These are phyloP conservation scores for Datisca glomerata DNA, from an alignment of 306 rosid species.

Conservation along the genomic window DNA sequence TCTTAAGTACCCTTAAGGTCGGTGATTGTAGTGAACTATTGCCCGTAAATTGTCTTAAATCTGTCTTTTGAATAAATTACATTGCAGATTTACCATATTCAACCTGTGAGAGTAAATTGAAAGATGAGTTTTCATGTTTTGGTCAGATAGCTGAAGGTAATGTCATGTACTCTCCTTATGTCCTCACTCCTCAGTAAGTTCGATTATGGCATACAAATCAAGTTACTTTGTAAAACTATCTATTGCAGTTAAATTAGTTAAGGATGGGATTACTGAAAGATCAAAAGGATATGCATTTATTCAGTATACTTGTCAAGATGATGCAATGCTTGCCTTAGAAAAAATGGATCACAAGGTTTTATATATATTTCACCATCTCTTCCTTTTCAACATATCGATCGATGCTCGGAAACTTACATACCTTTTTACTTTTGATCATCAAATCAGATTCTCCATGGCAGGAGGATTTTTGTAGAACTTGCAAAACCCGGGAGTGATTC, in stretches of 20 bases:
- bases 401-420: slow-evolving; percentile 7
- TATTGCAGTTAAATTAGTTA: slow-evolving; percentile 46
- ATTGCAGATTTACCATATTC: slow-evolving; percentile 78
- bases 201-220: neutral
- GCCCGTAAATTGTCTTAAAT: slow-evolving; percentile 9
- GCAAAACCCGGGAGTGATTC: slow-evolving; percentile 49
- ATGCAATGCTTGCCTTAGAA: slow-evolving; percentile 77
- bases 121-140: slow-evolving; percentile 55
- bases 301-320: slow-evolving; percentile 66
- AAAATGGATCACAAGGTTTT: slow-evolving; percentile 81
- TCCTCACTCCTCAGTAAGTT: neutral
- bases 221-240: slow-evolving; percentile 2
- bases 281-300: slow-evolving; percentile 82
- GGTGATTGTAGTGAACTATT: too few species aligned
- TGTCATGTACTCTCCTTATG: slow-evolving; percentile 1
- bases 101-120: slow-evolving; percentile 42
- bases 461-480: slow-evolving; percentile 51
- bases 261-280: slow-evolving; percentile 37
- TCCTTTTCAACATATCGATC: neutral
- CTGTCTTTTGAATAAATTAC: slow-evolving; percentile 10
- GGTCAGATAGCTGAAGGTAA: slow-evolving; percentile 86
- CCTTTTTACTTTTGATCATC: slow-evolving; percentile 5
- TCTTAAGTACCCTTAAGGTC: too few species aligned
- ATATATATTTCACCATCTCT: neutral
- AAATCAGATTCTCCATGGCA: slow-evolving; percentile 43